Evolutionary conservation across 345 rosid species (phyloP).

Genomic region (Clarkia xantiana): DNA sequence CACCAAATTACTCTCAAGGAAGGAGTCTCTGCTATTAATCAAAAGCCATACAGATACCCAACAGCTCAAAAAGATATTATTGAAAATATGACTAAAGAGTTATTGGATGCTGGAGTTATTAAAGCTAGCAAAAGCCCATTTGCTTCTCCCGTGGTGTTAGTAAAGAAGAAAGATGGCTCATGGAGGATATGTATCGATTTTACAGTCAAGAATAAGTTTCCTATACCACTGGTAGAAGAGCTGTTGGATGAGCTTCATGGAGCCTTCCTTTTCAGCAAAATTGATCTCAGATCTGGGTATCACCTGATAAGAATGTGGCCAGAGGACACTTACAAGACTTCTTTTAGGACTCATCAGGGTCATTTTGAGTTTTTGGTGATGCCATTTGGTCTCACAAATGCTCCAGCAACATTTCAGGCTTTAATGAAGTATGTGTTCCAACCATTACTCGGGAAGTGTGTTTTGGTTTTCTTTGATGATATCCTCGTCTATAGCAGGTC

Average conservation of each 20-base stretch:
- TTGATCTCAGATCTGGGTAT: background rate
- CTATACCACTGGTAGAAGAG: background rate
- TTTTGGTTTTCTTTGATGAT: constrained; percentile 3
- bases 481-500: background rate
- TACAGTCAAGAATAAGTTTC: background rate
- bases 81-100: background rate
- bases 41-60: constrained; percentile 1
- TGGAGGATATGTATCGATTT: constrained; percentile 1
- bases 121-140: background rate
- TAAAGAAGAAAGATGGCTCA: constrained; percentile 1
- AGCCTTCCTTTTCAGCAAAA: background rate
- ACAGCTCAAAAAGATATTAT: constrained; percentile 2
- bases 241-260: background rate
- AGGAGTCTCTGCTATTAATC: background rate
- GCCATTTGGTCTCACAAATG: background rate
- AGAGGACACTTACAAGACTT: background rate
- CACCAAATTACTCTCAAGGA: background rate
- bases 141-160: constrained; percentile 3
- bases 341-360: background rate
- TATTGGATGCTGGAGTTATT: background rate
- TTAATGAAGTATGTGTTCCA: background rate
- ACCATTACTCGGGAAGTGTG: background rate
- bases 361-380: background rate
- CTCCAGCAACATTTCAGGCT: background rate
- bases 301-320: background rate